Evolutionary conservation across 1,139 yeast genomes (phyloP).

Genomic region (Hemisphaericaspora subhashii): DNA sequence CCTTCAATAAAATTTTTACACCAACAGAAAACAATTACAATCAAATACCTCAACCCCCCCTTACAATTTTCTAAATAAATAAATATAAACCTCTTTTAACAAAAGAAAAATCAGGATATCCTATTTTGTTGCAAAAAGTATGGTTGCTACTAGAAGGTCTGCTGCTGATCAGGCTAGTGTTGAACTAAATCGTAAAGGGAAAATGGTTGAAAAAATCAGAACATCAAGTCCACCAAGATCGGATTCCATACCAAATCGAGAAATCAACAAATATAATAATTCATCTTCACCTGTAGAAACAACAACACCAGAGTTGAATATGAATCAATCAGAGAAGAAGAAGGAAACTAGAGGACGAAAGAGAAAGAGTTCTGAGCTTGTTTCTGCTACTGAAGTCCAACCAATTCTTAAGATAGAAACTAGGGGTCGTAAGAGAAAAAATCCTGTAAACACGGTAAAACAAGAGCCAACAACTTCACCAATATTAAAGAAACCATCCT

Average conservation of each 20-base stretch:
- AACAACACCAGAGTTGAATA: not conserved
- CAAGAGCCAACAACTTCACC: not conserved
- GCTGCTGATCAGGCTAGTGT: slow-evolving; percentile 8
- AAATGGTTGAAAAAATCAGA: slow-evolving; percentile 11
- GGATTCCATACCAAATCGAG: slow-evolving; percentile 3
- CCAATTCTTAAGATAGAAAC: slow-evolving; percentile 11
- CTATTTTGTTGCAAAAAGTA: not conserved
- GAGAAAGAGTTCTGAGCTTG: slow-evolving; percentile 4
- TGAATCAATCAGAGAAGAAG: slow-evolving; percentile 5
- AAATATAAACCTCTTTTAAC: too few relatives aligned
- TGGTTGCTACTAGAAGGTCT: slow-evolving; percentile 17
- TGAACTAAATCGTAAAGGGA: slow-evolving; percentile 15
- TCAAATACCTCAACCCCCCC: too few relatives aligned
- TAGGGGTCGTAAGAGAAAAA: slow-evolving; percentile 15
- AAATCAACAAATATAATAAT: not conserved
- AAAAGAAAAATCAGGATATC: not conserved
- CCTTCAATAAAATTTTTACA: not conserved
- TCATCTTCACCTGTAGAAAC: not conserved
- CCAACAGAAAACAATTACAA: not conserved
- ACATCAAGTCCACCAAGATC: not conserved
- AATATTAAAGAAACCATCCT: not conserved
- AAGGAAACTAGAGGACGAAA: slow-evolving; percentile 14
- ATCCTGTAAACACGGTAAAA: slow-evolving; percentile 1
- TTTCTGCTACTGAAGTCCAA: not conserved
- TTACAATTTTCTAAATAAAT: too few relatives aligned